Conservation (phyloP, 768 basidiomycete genomes). For the Pulveroboletus ravenelii region DNA sequence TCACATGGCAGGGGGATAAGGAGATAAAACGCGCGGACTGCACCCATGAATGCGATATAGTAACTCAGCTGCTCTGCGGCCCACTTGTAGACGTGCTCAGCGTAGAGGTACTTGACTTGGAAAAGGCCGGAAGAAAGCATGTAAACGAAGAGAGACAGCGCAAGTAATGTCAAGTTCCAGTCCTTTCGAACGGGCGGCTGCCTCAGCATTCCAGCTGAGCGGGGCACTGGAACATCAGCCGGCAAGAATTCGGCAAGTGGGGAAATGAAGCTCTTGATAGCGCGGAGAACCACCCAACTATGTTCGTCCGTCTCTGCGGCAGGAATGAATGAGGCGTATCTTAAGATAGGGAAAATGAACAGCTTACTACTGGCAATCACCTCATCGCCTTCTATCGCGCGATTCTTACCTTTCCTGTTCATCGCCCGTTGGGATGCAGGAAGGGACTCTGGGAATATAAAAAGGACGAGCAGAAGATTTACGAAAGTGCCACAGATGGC, state of each 20-base stretch:
- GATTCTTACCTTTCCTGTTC: conserved; percentile 30
- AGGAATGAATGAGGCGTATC: background rate
- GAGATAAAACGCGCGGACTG: conserved; percentile 58
- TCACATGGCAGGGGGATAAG: conserved; percentile 65
- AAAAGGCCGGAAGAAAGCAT: conserved; percentile 66
- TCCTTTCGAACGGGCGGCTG: conserved; percentile 54
- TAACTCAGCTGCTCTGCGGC: conserved; percentile 64
- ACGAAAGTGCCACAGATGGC: conserved; percentile 41
- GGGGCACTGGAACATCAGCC: conserved; percentile 38
- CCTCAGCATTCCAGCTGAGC: conserved; percentile 53
- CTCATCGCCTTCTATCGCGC: conserved; percentile 15
- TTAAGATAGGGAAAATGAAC: background rate
- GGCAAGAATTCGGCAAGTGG: conserved; percentile 73
- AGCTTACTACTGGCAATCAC: conserved; percentile 9
- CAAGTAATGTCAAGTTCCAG: conserved; percentile 72
- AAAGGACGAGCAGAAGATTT: conserved; percentile 54
- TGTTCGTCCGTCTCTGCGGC: background rate
- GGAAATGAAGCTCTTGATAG: conserved; percentile 46
- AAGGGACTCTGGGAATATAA: conserved; percentile 58
- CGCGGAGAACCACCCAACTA: conserved; percentile 14
- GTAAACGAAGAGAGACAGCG: conserved; percentile 57
- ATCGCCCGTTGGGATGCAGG: conserved; percentile 25
- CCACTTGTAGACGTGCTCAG: conserved; percentile 69
- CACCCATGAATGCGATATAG: conserved; percentile 70
- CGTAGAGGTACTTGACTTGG: conserved; percentile 75